Evolutionary conservation across 1,139 yeast species (phyloP).

Genomic region (Magnusiomyces suaveolens): DNA sequence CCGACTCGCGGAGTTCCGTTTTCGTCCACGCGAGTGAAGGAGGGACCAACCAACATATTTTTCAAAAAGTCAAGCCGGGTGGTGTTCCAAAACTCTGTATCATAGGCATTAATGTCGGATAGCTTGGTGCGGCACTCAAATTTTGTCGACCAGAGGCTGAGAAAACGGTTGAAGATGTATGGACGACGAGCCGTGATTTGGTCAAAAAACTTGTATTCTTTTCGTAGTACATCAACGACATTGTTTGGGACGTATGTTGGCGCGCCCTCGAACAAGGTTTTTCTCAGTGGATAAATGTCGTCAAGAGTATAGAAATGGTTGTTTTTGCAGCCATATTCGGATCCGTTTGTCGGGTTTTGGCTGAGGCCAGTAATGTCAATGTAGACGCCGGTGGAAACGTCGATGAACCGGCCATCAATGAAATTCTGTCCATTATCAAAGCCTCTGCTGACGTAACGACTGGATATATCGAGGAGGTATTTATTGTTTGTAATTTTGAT

Average conservation of each 20-base stretch:
- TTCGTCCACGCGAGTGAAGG: not conserved
- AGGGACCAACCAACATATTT: not conserved
- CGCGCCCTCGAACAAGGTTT: constrained; percentile 49
- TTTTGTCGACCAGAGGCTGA: not conserved
- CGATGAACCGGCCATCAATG: constrained; percentile 75
- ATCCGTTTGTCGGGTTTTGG: constrained; percentile 10
- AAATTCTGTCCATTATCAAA: constrained; percentile 48
- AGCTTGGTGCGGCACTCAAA: not conserved
- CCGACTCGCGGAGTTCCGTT: not conserved
- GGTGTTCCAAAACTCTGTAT: not conserved
- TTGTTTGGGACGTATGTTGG: constrained; percentile 47
- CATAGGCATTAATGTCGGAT: not conserved
- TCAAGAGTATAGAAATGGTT: constrained; percentile 44
- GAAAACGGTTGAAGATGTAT: not conserved
- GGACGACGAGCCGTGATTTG: not conserved
- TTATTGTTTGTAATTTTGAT: constrained; percentile 45
- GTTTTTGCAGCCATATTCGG: constrained; percentile 32
- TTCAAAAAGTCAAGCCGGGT: not conserved
- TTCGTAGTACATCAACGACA: constrained; percentile 35
- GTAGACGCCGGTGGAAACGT: constrained; percentile 62
- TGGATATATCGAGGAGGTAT: constrained; percentile 39
- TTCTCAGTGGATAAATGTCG: constrained; percentile 45
- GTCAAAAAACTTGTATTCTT: constrained; percentile 25
- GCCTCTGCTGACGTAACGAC: constrained; percentile 29
- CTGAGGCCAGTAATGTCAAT: constrained; percentile 45